Evolutionary conservation across 2,329 filamentous ascomycete genomes (phyloP).

Genomic region (Davidsoniella neocaledoniae): DNA sequence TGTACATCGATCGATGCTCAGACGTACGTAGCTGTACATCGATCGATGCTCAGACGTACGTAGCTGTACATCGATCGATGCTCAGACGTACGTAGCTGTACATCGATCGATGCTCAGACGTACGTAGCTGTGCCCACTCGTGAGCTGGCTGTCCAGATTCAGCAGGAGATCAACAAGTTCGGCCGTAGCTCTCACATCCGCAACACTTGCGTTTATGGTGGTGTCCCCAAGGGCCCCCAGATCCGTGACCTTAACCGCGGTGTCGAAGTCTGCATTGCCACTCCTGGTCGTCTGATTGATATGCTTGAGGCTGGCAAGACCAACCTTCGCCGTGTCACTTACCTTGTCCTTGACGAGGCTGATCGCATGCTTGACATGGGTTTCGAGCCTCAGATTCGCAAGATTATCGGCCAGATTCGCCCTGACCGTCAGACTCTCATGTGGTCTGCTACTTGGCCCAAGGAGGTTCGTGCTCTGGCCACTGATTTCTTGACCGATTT

Average conservation of each 20-base stretch:
- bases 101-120: no score
- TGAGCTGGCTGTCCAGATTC: slow-evolving; percentile 96
- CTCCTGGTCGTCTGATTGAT: slow-evolving; percentile 91
- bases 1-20: no score
- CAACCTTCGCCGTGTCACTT: slow-evolving; percentile 93
- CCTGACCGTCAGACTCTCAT: slow-evolving; percentile 98
- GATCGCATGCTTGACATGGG: slow-evolving; percentile 99
- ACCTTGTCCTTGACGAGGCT: slow-evolving; percentile 94
- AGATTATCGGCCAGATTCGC: slow-evolving; percentile 94
- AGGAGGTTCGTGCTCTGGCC: slow-evolving; percentile 87
- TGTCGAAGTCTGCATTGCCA: slow-evolving; percentile 97
- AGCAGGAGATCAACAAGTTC: slow-evolving; percentile 97
- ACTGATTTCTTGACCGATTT: slow-evolving; percentile 85
- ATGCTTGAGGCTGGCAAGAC: slow-evolving; percentile 98
- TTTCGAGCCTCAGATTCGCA: slow-evolving; percentile 98
- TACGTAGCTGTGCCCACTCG: slow-evolving; percentile 95
- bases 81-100: no score
- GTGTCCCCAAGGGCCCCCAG: slow-evolving; percentile 94
- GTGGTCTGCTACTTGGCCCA: slow-evolving; percentile 99
- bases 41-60: no score
- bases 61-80: no score
- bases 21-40: no score
- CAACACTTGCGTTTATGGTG: slow-evolving; percentile 97
- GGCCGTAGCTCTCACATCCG: slow-evolving; percentile 94
- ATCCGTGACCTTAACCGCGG: slow-evolving; percentile 88